Conservation (phyloP, 2,329 filamentous ascomycete species). For the Dactylellina leptospora region DNA sequence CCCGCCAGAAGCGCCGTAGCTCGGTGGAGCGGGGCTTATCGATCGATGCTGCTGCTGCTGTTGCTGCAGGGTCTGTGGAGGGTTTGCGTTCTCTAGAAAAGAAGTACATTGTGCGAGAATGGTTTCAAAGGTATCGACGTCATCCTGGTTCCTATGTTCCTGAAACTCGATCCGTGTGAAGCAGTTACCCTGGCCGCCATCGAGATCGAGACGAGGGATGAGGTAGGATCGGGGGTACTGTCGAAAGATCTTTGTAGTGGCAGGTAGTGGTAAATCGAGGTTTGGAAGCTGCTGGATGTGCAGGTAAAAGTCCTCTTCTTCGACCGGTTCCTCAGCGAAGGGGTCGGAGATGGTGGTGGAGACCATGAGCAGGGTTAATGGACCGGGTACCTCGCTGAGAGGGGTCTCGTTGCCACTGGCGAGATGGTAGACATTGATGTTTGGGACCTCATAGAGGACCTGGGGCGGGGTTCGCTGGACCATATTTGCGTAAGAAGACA, state of each 20-base stretch:
- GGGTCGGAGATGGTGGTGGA: constrained; percentile 76
- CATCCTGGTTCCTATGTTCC: constrained; percentile 79
- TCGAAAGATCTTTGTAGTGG: constrained; percentile 96
- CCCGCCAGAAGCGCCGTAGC: constrained; percentile 29
- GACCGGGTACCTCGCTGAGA: constrained; percentile 83
- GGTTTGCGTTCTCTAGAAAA: constrained; percentile 83
- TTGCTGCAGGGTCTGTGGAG: constrained; percentile 64
- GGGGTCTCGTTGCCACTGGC: constrained; percentile 83
- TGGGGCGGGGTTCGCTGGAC: constrained; percentile 60
- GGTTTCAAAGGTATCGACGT: constrained; percentile 95
- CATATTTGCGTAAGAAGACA: constrained; percentile 7
- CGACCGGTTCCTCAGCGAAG: constrained; percentile 63
- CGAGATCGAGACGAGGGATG: constrained; percentile 93
- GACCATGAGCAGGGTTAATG: constrained; percentile 92
- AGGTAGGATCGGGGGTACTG: constrained; percentile 91
- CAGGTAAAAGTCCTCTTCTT: constrained; percentile 93
- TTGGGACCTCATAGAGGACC: constrained; percentile 76
- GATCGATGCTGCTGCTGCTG: constrained; percentile 56
- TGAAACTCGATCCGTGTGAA: constrained; percentile 96
- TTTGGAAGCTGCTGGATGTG: constrained; percentile 94
- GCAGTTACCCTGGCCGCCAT: constrained; percentile 74
- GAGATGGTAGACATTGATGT: constrained; percentile 90
- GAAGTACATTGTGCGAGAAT: constrained; percentile 98
- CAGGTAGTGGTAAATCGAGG: constrained; percentile 89
- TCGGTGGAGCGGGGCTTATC: constrained; percentile 34